A percentile compares a stretch with the other conserved stretches of the same genome.
These are phyloP conservation scores for Phytophthora pluvialis DNA, from an alignment of 352 stramenopile genomes.

Conservation along the genomic window DNA sequence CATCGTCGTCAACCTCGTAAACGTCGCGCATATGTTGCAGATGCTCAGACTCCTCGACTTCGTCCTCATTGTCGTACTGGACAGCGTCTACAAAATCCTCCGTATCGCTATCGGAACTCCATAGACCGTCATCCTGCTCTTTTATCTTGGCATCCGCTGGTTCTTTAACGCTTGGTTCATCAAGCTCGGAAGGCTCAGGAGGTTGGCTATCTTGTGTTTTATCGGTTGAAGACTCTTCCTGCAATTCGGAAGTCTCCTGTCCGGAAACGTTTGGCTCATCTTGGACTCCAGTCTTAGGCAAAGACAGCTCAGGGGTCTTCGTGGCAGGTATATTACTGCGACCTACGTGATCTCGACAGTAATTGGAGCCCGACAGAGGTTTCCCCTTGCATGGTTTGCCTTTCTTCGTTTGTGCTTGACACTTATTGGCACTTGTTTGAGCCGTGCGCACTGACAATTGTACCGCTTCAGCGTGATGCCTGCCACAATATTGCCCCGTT, in stretches of 20 bases:
- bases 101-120: conserved; percentile 39
- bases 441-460: neutral
- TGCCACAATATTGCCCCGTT: conserved; percentile 40
- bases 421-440: conserved; percentile 28
- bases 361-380: conserved; percentile 33
- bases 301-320: neutral
- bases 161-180: neutral
- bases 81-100: conserved; percentile 53
- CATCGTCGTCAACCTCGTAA: conserved; percentile 61
- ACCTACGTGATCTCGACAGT: conserved; percentile 48
- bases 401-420: conserved; percentile 46
- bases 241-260: neutral
- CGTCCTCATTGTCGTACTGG: conserved; percentile 55
- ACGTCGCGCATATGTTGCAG: conserved; percentile 87
- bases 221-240: neutral
- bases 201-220: neutral
- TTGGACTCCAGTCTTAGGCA: conserved; percentile 9
- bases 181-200: neutral
- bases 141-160: no score
- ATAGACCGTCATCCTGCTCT: conserved; percentile 26
- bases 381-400: conserved; percentile 50
- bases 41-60: conserved; percentile 82
- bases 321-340: neutral
- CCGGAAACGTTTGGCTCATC: neutral
- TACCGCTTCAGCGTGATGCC: conserved; percentile 24